A percentile compares a stretch with the other conserved stretches of the same genome.
These are phyloP conservation scores for Pharnaceum exiguum DNA, from an alignment of 148 eudicot genomes.

Conservation along the genomic window DNA sequence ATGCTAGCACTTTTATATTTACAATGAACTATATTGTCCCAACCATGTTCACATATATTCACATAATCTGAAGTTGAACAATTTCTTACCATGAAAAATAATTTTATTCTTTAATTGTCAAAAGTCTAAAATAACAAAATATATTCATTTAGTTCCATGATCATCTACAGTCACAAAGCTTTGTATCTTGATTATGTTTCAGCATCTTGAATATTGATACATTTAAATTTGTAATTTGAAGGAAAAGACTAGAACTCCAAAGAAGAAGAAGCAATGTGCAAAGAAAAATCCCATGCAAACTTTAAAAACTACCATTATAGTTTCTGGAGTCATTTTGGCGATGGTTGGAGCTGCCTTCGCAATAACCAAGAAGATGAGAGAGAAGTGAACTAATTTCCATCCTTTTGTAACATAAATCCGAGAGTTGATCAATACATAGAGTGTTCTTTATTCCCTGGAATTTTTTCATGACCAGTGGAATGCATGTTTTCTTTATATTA, in stretches of 20 bases:
- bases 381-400: constrained; percentile 18
- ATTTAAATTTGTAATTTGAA: constrained; percentile 7
- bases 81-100: no score
- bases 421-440: neutral
- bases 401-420: no score
- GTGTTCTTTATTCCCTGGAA: neutral
- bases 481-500: no score
- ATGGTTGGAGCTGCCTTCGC: constrained; percentile 51
- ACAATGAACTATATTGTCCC: no score
- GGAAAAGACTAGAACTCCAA: constrained; percentile 23
- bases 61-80: no score
- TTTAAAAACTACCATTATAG: constrained; percentile 44
- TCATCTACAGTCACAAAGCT: no score
- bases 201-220: no score
- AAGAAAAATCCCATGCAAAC: constrained; percentile 41
- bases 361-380: constrained; percentile 29
- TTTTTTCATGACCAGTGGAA: neutral
- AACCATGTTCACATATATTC: no score
- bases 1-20: no score
- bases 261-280: constrained; percentile 24
- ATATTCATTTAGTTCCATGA: no score
- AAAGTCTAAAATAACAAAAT: no score
- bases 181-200: no score
- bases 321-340: constrained; percentile 59
- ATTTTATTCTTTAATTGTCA: neutral